Evolutionary conservation across 192 early-diverging fungal species (phyloP).

Genomic region (Allomyces macrogynus): DNA sequence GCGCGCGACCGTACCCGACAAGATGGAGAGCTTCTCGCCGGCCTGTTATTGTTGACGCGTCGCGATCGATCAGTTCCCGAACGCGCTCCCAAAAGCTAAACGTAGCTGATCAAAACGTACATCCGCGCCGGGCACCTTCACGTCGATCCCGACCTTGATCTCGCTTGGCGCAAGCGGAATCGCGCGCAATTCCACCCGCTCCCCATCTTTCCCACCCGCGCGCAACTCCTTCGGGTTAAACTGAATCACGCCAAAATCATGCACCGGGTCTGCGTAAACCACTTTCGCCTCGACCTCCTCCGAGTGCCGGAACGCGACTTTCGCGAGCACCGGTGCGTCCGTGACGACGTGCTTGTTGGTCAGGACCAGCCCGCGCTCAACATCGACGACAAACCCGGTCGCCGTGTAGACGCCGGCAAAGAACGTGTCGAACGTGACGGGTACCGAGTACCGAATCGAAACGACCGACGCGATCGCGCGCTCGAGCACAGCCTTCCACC

Average conservation of each 20-base stretch:
- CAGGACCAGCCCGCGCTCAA: constrained; percentile 45
- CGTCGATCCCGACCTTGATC: constrained; percentile 52
- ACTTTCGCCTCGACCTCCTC: constrained; percentile 51
- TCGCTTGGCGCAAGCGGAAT: constrained; percentile 45
- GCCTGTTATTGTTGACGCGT: constrained; percentile 30
- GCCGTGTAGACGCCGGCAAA: constrained; percentile 15
- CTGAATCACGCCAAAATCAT: constrained; percentile 66
- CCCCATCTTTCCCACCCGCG: too few relatives aligned
- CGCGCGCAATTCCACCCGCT: constrained; percentile 44
- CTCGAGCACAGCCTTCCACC: constrained; percentile 15
- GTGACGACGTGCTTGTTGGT: constrained; percentile 64
- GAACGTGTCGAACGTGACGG: constrained; percentile 16
- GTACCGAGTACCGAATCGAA: constrained; percentile 13
- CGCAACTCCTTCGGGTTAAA: constrained; percentile 44
- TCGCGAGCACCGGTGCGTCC: constrained; percentile 46
- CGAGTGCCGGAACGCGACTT: constrained; percentile 52
- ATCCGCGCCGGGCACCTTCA: constrained; percentile 46
- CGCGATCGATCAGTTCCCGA: too few relatives aligned
- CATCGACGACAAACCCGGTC: constrained; percentile 61
- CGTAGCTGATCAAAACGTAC: too few relatives aligned
- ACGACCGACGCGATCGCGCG: constrained; percentile 16
- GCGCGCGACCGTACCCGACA: constrained; percentile 49
- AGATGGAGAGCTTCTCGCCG: constrained; percentile 57
- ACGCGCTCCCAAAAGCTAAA: too few relatives aligned
- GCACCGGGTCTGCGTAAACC: constrained; percentile 60